Conservation (phyloP, 2,329 filamentous ascomycete species). For the Hysterium pulicare region DNA sequence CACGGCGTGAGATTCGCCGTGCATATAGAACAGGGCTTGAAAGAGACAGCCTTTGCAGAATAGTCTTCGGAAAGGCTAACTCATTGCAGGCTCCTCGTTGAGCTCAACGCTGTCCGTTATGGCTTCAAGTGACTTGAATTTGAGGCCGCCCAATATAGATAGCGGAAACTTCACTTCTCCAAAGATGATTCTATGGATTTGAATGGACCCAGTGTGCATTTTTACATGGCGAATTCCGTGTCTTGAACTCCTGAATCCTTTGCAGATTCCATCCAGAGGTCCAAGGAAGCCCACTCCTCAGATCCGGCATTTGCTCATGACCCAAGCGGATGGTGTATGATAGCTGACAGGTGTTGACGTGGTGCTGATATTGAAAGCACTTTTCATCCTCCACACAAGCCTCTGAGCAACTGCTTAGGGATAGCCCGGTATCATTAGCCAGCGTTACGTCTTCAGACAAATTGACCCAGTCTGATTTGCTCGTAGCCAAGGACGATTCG, state of each 20-base stretch:
- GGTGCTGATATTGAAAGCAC: constrained; percentile 33
- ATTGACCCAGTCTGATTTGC: constrained; percentile 31
- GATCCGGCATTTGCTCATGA: constrained; percentile 19
- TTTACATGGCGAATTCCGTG: constrained; percentile 24
- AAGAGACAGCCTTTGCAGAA: no score
- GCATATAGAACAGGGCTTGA: no score
- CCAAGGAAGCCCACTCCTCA: constrained; percentile 20
- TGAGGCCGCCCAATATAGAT: no score
- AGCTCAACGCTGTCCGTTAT: no score
- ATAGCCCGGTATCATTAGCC: constrained; percentile 17
- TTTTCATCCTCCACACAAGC: constrained; percentile 26
- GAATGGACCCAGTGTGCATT: constrained; percentile 33
- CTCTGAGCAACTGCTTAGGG: constrained; percentile 24
- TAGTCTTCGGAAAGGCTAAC: no score
- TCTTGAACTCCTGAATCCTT: constrained; percentile 28
- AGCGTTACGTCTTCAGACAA: constrained; percentile 28
- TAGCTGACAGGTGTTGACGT: constrained; percentile 25
- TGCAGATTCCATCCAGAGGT: constrained; percentile 31
- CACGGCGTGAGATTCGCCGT: no score
- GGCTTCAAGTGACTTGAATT: no score
- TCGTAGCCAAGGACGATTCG: constrained; percentile 22
- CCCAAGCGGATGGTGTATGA: constrained; percentile 28
- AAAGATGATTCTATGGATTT: no score
- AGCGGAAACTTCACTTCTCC: no score
- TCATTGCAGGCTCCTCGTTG: no score